Conservation (phyloP, 2,329 filamentous ascomycete species). For the Paracoccidioides lutzii region DNA sequence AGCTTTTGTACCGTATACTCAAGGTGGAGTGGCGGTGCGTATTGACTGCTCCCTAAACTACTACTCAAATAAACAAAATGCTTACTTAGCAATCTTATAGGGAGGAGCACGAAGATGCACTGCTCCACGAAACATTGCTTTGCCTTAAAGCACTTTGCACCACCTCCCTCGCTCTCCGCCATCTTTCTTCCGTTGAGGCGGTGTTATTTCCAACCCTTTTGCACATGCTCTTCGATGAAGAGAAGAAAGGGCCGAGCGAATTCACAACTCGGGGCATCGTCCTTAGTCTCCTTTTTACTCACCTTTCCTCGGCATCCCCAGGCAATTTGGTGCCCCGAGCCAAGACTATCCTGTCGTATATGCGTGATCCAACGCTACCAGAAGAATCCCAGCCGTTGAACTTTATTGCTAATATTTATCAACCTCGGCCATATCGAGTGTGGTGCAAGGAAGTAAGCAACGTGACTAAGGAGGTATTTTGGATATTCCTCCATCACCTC, state of each 20-base stretch:
- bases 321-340: slow-evolving; percentile 56
- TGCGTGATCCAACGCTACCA: slow-evolving; percentile 64
- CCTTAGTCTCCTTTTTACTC: slow-evolving; percentile 76
- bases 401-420: slow-evolving; percentile 83
- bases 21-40: slow-evolving; percentile 86
- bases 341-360: slow-evolving; percentile 59
- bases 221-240: slow-evolving; percentile 88
- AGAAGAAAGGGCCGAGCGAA: slow-evolving; percentile 93
- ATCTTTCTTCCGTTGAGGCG: slow-evolving; percentile 64
- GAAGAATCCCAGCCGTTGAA: slow-evolving; percentile 65
- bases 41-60: neutral
- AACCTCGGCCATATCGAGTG: slow-evolving; percentile 73
- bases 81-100: slow-evolving; percentile 35
- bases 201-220: slow-evolving; percentile 77
- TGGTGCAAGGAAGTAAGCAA: slow-evolving; percentile 89
- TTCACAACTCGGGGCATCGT: slow-evolving; percentile 88
- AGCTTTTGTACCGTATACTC: slow-evolving; percentile 79
- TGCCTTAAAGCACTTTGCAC: slow-evolving; percentile 93
- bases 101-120: slow-evolving; percentile 88
- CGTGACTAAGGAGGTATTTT: slow-evolving; percentile 96
- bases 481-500: slow-evolving; percentile 93
- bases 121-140: slow-evolving; percentile 82
- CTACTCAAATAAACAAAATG: neutral
- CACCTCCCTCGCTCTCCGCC: slow-evolving; percentile 70
- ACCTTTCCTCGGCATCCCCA: slow-evolving; percentile 56